Percentiles rank a stretch among this genome's conserved stretches.
These are phyloP conservation scores for Anaeramoeba flamelloides DNA, from an alignment of 78 protist species.

Conservation along the genomic window DNA sequence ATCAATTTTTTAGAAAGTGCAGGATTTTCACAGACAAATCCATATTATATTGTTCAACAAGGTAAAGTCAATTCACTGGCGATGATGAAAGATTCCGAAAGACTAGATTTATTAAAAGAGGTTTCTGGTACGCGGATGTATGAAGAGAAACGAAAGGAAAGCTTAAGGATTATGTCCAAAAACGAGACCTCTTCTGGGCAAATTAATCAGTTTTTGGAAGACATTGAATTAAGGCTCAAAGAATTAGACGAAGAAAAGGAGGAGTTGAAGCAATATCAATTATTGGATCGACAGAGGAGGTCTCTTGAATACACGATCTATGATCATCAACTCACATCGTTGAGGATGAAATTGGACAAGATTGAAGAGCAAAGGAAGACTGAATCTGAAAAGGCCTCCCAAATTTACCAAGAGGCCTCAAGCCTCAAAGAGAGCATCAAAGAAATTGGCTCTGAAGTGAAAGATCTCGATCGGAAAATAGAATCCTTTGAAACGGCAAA, in stretches of 20 bases:
- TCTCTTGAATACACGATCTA: background rate
- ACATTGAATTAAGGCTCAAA: background rate
- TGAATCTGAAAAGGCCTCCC: background rate
- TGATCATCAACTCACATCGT: background rate
- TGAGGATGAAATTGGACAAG: background rate
- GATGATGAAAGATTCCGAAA: conserved; percentile 52
- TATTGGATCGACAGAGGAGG: background rate
- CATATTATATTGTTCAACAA: conserved; percentile 95
- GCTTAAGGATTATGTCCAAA: background rate
- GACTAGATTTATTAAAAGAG: conserved; percentile 80
- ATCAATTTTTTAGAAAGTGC: conserved; percentile 76
- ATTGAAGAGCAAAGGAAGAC: background rate
- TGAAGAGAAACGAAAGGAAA: conserved; percentile 64
- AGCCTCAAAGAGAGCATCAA: background rate
- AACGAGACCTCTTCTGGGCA: background rate
- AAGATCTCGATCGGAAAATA: background rate
- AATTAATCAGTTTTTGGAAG: background rate
- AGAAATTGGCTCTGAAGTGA: background rate
- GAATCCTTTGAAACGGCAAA: background rate
- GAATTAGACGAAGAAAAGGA: background rate
- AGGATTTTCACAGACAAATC: conserved; percentile 83
- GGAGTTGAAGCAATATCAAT: background rate
- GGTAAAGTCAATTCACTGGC: conserved; percentile 62
- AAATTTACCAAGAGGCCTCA: background rate
- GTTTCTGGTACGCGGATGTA: conserved; percentile 91